These are phyloP conservation scores for Filosporella fistucella DNA, from an alignment of 495 filamentous ascomycete genomes.

Conservation along the genomic window DNA sequence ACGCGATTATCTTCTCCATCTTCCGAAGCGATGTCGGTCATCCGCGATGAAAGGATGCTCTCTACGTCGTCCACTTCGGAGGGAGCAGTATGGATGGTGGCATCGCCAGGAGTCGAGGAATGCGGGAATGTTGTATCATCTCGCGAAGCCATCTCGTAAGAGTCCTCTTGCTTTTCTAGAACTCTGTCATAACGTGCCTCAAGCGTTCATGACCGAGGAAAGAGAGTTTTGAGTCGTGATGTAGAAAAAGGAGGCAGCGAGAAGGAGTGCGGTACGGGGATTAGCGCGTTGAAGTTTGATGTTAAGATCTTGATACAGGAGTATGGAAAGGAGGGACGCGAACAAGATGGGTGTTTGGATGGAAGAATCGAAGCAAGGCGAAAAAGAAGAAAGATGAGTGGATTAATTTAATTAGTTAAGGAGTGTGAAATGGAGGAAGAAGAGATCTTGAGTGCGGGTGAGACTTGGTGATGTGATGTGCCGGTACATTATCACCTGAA, in stretches of 20 bases:
- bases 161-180: slow-evolving; percentile 26
- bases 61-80: slow-evolving; percentile 34
- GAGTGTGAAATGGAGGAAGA: too few species aligned
- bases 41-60: slow-evolving; percentile 77
- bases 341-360: too few species aligned
- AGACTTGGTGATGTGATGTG: too few species aligned
- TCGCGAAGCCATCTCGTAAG: slow-evolving; percentile 20
- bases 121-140: slow-evolving; percentile 28
- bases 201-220: slow-evolving; percentile 7
- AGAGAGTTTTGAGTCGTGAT: too few species aligned
- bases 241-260: neutral
- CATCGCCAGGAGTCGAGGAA: slow-evolving; percentile 31
- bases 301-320: too few species aligned
- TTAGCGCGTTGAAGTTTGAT: slow-evolving; percentile 3
- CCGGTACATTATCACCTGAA: too few species aligned
- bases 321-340: neutral
- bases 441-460: too few species aligned
- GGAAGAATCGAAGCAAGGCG: too few species aligned
- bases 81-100: slow-evolving; percentile 31
- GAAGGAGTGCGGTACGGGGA: slow-evolving; percentile 1
- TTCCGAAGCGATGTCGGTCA: slow-evolving; percentile 68
- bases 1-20: slow-evolving; percentile 34
- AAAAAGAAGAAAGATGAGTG: too few species aligned
- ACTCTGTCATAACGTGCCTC: slow-evolving; percentile 7
- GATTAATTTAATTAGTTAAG: too few species aligned